A percentile compares a stretch with the other conserved stretches of the same genome.
Conservation (phyloP, 306 rosid species). For the Sicyos baderoa region DNA sequence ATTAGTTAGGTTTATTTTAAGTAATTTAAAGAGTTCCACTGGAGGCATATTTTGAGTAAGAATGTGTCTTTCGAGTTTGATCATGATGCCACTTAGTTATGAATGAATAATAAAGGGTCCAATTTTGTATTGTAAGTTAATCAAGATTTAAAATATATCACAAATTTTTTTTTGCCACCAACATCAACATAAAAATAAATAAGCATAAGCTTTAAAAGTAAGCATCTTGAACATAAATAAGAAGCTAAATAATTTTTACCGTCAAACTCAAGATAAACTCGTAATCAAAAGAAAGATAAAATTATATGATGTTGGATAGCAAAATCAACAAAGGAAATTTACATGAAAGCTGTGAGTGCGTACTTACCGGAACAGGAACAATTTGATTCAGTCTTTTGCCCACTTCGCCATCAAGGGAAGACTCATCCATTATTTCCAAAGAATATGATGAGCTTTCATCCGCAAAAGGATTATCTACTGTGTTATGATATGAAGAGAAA, state of each 20-base stretch:
- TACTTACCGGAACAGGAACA: conserved; percentile 85
- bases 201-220: background rate
- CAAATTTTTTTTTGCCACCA: background rate
- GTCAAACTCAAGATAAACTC: background rate
- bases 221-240: background rate
- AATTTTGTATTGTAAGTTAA: background rate
- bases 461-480: conserved; percentile 30
- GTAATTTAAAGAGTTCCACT: background rate
- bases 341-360: background rate
- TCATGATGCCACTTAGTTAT: background rate
- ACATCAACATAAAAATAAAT: background rate
- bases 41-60: background rate
- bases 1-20: background rate
- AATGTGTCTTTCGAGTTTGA: background rate
- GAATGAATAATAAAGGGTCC: background rate
- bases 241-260: background rate
- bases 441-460: conserved; percentile 35
- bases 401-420: conserved; percentile 82
- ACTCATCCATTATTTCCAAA: conserved; percentile 68
- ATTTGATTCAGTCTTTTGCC: conserved; percentile 77
- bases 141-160: background rate
- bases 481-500: conserved; percentile 28
- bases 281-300: background rate
- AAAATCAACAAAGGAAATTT: background rate
- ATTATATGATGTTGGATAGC: background rate